phyloP scores from a whole-genome alignment of 352 stramenopile species.

The Pilasporangium apinafurcum region DNA sequence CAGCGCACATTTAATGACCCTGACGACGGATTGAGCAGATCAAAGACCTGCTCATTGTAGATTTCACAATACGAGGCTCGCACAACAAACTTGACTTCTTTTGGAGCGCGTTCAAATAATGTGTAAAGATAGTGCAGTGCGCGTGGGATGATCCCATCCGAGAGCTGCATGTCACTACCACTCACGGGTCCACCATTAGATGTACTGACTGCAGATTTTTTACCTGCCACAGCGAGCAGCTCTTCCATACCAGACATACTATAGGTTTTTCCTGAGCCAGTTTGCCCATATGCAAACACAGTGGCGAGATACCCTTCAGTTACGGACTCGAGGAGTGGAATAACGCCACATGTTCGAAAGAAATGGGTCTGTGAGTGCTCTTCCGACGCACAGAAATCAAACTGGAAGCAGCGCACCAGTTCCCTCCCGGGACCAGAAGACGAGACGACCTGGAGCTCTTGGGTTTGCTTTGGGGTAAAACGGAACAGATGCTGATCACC shows the following conservation, averaged over 20 bases:
- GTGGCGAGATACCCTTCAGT: slow-evolving; percentile 65
- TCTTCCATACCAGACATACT: slow-evolving; percentile 79
- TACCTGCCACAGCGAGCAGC: slow-evolving; percentile 25
- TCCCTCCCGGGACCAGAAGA: slow-evolving; percentile 30
- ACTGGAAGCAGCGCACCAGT: slow-evolving; percentile 71
- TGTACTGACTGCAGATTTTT: slow-evolving; percentile 1
- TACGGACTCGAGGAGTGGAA: slow-evolving; percentile 56
- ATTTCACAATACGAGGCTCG: slow-evolving; percentile 78
- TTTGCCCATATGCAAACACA: slow-evolving; percentile 65
- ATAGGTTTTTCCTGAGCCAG: slow-evolving; percentile 65
- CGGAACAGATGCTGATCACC: slow-evolving; percentile 51
- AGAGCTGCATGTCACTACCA: slow-evolving; percentile 21
- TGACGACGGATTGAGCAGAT: slow-evolving; percentile 62
- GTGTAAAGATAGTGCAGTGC: slow-evolving; percentile 66
- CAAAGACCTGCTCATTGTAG: slow-evolving; percentile 82
- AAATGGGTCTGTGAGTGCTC: slow-evolving; percentile 55
- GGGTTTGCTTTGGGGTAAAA: slow-evolving; percentile 34
- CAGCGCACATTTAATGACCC: slow-evolving; percentile 62
- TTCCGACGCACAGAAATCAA: slow-evolving; percentile 64
- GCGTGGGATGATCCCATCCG: slow-evolving; percentile 64
- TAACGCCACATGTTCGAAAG: slow-evolving; percentile 52
- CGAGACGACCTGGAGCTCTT: slow-evolving; percentile 53
- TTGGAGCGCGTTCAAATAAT: slow-evolving; percentile 32
- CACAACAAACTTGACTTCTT: slow-evolving; percentile 51
- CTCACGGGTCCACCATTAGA: not conserved